phyloP scores from a whole-genome alignment of 2,329 filamentous ascomycete species.

The Neopestalotiopsis sp. region DNA sequence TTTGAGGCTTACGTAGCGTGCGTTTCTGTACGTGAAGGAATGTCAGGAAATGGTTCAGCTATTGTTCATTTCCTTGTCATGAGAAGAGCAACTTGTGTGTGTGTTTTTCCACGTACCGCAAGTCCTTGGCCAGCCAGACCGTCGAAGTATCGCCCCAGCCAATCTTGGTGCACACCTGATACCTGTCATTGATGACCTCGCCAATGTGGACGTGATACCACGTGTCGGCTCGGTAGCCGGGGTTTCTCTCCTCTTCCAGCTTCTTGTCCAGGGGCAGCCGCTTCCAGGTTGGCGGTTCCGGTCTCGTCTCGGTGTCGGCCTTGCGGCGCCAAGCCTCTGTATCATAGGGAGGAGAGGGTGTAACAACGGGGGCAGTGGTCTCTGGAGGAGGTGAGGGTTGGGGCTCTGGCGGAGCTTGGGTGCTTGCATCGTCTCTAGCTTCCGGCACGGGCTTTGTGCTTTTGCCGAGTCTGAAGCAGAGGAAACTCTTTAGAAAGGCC shows the following conservation, averaged over 20 bases:
- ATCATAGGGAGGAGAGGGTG: not conserved
- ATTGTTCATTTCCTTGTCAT: not conserved
- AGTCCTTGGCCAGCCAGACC: not conserved
- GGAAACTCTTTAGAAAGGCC: not conserved
- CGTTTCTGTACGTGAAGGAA: not conserved
- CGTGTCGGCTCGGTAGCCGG: constrained; percentile 1
- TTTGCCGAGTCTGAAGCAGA: not conserved
- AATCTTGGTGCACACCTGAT: constrained; percentile 15
- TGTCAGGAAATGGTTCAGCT: not conserved
- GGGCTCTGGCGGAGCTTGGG: not conserved
- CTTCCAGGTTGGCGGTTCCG: not conserved
- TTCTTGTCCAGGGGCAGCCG: constrained; percentile 2
- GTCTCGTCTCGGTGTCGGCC: not conserved
- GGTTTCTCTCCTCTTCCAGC: constrained; percentile 14
- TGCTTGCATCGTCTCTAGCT: not conserved
- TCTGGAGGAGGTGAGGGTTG: not conserved
- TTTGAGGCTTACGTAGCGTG: constrained; percentile 19
- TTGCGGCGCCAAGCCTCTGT: not conserved
- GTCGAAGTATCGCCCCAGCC: constrained; percentile 17
- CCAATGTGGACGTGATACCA: constrained; percentile 17
- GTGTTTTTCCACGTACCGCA: not conserved
- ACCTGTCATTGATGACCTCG: constrained; percentile 11
- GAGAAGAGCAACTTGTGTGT: not conserved
- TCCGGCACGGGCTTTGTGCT: not conserved
- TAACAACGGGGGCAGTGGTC: not conserved